A percentile compares a stretch with the other conserved stretches of the same genome.
Evolutionary conservation across 139 green algal species (phyloP).

Genomic region (Micractinium conductrix): DNA sequence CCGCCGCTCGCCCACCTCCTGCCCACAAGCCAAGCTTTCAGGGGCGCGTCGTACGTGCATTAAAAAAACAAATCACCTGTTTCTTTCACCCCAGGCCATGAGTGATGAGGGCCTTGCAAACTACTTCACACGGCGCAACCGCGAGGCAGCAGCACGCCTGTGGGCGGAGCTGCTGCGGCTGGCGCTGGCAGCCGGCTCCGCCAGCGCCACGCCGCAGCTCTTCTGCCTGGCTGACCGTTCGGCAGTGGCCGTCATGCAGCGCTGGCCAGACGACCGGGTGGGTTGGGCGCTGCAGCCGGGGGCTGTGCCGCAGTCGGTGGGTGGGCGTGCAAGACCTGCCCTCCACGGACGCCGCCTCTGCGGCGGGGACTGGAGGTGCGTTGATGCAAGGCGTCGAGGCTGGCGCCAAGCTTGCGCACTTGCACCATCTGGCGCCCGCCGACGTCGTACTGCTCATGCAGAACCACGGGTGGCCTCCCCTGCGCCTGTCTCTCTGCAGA

Average conservation of each 20-base stretch:
- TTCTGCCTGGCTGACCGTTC: not conserved
- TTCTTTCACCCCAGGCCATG: not conserved
- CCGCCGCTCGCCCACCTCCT: no score
- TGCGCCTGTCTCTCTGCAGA: not conserved
- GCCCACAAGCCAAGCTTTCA: no score
- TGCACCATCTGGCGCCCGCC: not conserved
- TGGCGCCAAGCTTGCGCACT: not conserved
- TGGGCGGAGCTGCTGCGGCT: constrained; percentile 20
- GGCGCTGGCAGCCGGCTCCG: not conserved
- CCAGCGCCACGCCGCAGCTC: not conserved
- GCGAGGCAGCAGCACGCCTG: not conserved
- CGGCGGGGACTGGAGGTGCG: not conserved
- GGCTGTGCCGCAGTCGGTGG: not conserved
- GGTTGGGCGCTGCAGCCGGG: not conserved
- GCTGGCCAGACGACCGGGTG: constrained; percentile 20
- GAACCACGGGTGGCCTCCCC: not conserved
- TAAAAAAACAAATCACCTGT: no score
- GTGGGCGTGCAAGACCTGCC: not conserved
- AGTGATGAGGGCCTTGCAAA: not conserved
- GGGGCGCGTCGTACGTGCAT: no score
- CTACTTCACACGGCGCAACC: constrained; percentile 14
- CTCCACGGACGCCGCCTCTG: not conserved
- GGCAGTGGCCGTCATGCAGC: constrained; percentile 7
- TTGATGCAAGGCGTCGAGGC: not conserved
- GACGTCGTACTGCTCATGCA: not conserved